Base-by-base conservation (phyloP, 2,329 filamentous ascomycete species). In the Aureobasidium leucospermi region DNA sequence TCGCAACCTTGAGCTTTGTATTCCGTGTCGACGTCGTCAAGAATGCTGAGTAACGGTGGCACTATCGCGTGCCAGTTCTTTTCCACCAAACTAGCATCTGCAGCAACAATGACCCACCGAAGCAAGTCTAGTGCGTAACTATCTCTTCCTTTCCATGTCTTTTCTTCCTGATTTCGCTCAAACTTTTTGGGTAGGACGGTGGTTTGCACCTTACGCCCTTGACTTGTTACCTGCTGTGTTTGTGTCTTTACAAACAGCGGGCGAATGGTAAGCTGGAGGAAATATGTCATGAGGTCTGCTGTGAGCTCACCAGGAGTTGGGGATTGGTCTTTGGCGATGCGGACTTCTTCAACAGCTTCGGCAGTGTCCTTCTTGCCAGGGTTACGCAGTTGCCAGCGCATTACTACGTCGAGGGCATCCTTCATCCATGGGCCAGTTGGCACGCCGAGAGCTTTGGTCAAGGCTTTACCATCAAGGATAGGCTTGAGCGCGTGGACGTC, bases 351-450 rank as follows among this genome's bases (percentile, higher is more conserved):
- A 53, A 80, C 75, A 13, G 76, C 77, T 59, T 70, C 69, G 34
- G 68, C 67, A 32, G 79, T 74, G 63, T 92, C 86, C 3, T 79
- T 82, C 60, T 76, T 78, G 4, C 79, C 79, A 0, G 91, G 90
- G 68, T 97, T 85, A 39, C 89, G 82, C 56, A 97, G 80, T 73
- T 97, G 94, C 91, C 92, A 97, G 62, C 85, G 85, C 73, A 95
- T 83, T 62, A 90, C 88, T 4, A 91, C 78, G 34, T 95, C 87
- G 48, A 96, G 75, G 3, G 91, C 91, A 47, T 81, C 79, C 58
- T 84, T 84, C 81, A 95, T 88, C 93, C 93, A 97, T n/a, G 79
- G 85, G 1, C 90, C 90, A 0, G 89, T 86, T 63, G 84, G 85
- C 0, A 81, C 83, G 16, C 74, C 76, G 3, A 97, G 78, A 4